Evolutionary conservation across 768 basidiomycete species (phyloP).

Genomic region (Lanmaoa pseudosensibilis): DNA sequence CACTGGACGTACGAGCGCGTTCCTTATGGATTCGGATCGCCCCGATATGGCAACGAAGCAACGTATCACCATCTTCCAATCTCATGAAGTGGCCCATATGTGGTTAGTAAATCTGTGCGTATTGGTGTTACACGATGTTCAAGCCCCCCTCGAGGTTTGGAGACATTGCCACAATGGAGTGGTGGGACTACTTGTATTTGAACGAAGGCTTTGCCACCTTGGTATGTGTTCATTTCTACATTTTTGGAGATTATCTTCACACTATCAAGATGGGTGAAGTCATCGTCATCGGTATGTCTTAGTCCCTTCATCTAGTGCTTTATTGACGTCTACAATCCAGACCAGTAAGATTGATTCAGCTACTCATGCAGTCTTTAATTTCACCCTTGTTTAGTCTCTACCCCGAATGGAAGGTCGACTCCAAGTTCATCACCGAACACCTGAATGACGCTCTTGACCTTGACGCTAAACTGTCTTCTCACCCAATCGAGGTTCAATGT

Average conservation of each 20-base stretch:
- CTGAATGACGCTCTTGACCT: slow-evolving; percentile 75
- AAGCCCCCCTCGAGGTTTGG: slow-evolving; percentile 62
- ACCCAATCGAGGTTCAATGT: slow-evolving; percentile 91
- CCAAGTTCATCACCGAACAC: slow-evolving; percentile 77
- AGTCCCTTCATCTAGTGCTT: neutral
- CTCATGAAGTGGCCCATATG: slow-evolving; percentile 88
- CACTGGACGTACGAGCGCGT: slow-evolving; percentile 81
- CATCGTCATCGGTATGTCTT: slow-evolving; percentile 64
- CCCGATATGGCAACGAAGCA: slow-evolving; percentile 75
- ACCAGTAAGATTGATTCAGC: slow-evolving; percentile 46
- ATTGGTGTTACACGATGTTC: neutral
- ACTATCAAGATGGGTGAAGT: slow-evolving; percentile 77
- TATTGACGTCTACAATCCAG: slow-evolving; percentile 33
- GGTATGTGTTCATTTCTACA: slow-evolving; percentile 41
- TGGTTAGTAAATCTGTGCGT: slow-evolving; percentile 44
- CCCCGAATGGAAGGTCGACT: slow-evolving; percentile 85
- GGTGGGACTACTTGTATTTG: slow-evolving; percentile 86
- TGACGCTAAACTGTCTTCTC: slow-evolving; percentile 84
- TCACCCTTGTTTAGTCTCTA: slow-evolving; percentile 49
- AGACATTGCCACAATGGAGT: slow-evolving; percentile 90
- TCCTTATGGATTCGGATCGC: slow-evolving; percentile 76
- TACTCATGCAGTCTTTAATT: neutral
- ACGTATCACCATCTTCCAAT: slow-evolving; percentile 71
- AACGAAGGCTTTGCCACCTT: slow-evolving; percentile 90
- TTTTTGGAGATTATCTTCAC: neutral